Evolutionary conservation across 148 eudicot species (phyloP), one percentile per base, ranked within the genome.

Genomic region (Spergularia marina): DNA sequence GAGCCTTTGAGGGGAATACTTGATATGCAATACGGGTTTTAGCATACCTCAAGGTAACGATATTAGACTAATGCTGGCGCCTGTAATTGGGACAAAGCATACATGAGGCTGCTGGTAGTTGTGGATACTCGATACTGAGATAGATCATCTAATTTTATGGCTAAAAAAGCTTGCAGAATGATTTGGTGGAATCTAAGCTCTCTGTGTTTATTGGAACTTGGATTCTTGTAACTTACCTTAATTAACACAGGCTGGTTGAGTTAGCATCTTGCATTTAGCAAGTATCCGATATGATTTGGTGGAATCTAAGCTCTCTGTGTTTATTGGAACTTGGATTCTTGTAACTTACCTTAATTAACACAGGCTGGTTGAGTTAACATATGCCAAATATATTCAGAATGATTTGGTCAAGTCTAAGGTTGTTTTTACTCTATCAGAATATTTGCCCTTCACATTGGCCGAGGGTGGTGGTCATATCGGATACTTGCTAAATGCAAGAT

Each of bases 331-430:
- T 68, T 68, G 70, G 3, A 47, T 67, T 12, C 18, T 51, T 47
- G 54, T 14, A 18, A 44, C 40, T 1, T 12, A 5, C 34, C 54
- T 17, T 1, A 3, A 18, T n/a, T 44, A 47, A 47, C 15, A 18
- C 40, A n/a, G 51, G 69, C 53, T 16, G 23, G 52, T 39, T 17
- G 69, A 41, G 69, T 65, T 10, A 44, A 41, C 8, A 8, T 18
- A 17, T 66, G 53, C 17, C 21, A 10, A 40, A 7, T 44, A 16
- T 65, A 7, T 34, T 39, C 40, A 63, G n/a, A 41, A 12, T 36
- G 67, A 30, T 30, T 63, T 65, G 69, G 69, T n/a, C 69, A n/a
- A 63, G 36, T 60, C 64, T 21, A 23, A 23, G 14, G 65, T n/a
- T 23, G 18, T 67, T 47, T 6, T 67, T 34, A 39, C 72, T 21